Base-by-base conservation (phyloP, 768 basidiomycete genomes). In the Agrocybe pediades region DNA sequence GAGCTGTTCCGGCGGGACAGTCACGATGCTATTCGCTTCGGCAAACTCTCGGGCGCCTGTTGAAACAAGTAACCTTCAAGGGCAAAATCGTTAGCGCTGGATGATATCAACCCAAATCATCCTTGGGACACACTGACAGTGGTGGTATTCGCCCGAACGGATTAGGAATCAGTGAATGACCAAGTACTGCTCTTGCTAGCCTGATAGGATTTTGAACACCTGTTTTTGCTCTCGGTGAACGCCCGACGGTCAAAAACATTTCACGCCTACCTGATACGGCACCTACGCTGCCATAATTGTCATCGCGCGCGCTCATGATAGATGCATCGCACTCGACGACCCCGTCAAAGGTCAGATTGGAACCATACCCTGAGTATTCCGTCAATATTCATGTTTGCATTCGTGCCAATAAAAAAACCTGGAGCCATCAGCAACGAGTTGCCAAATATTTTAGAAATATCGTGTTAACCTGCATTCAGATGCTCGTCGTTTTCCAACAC, bases 281-380 rank as follows among this genome's bases (percentile, higher is more conserved):
- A 41, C 88, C 92, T 16, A 86, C 80, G 58, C 86, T 83, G 23
- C 89, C 91, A 64, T 88, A 93, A 41, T 26, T 42, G 2, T 33
- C 40, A 6, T 46, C 46, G 30, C 29, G 26, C n/a, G 51, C 51
- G n/a, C 33, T 63, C 65, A 90, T 89, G 51, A 92, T 73, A 11
- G 88, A 79, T 7, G 91, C 90, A 60, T 93, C 91, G 60, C 91
- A 92, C 70, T 93, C 91, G 16, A 92, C 90, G 2, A 71, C 73
- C 13, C 92, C 90, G n/a, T 81, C 74, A 2, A 86, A 57, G 0
- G 88, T 91, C 42, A 93, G 71, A 65, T 92, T 93, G 1, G 91
- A 90, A 3, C 92, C 90, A 55, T 79, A 83, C 1, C 90, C 89
- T 86, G 16, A 3, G 21, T 33, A 15, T 15, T 21, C 7, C 21